Base-by-base conservation (phyloP, 2,329 filamentous ascomycete genomes). In the Fusarium avenaceum region DNA sequence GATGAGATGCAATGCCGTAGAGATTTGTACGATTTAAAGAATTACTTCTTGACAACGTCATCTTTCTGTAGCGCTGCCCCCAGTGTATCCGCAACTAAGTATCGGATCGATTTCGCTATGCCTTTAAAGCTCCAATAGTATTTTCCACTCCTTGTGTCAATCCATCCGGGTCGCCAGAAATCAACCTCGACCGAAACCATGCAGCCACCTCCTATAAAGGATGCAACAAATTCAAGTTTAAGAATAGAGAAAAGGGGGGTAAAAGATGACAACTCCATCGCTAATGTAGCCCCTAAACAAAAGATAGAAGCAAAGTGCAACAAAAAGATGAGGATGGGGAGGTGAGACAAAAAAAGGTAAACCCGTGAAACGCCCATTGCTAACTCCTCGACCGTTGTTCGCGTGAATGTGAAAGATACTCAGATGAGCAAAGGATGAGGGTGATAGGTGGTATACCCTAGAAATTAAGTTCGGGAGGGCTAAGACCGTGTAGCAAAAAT, bases 211-310 rank as follows among this genome's bases (percentile, higher is more conserved):
- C 22, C 40, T 40, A 24, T 38, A 44, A 24, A 42, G 28, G 48
- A 49, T 20, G 24, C 48, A 46, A 52, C 52, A 63, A 42, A 32
- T 10, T 10, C 4, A 45, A 28, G 17, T 3, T 28, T 11, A 22
- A 45, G 50, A 53, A 24, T 24, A 24, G 39, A 43, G 30, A 45
- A 57, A 48, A 24, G 30, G 28, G 40, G n/a, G 47, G 53, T 47
- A 42, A 61, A 65, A 65, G 43, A 69, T 52, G 46, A 65, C 65
- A 80, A 80, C 78, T 79, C 78, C 78, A 72, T 79, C 78, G 78
- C 78, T 80, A 74, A 80, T 80, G 78, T 76, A 53, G 55, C 51
- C 56, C 70, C 50, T 54, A 52, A 54, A 67, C 35, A 52, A 57
- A 46, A 63, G 56, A 63, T 46, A 51, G 43, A 39, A 39, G 50